Base-by-base conservation (phyloP, 108 stramenopile species). In the Skeletonema menzelii region DNA sequence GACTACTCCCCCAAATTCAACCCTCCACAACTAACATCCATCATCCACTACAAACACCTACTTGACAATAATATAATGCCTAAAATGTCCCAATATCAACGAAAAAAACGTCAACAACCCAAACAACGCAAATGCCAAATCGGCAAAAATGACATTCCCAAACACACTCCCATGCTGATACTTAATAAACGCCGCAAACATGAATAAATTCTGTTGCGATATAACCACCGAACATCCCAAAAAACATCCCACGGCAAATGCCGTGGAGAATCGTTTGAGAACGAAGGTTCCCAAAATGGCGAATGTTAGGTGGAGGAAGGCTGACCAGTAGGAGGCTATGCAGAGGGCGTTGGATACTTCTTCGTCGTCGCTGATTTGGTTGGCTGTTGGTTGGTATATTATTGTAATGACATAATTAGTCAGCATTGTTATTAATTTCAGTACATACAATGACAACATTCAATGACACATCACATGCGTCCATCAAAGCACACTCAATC, bases 251-350 rank as follows among this genome's bases (percentile, higher is more conserved):
- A 95, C 79, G 0, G 87, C 82, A 64, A 95, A 95, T 38, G 86
- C 82, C 30, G 93, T 95, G 10, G 93, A 87, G 47, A 91, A 92
- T 70, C 93, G 81, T 55, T 95, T 95, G 7, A 95, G 66, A 15
- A 95, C 88, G 69, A 92, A 95, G 4, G 93, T 95, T 2, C 93
- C 93, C 27, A 92, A 59, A 22, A 95, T 76, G 15, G 85, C 85
- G 38, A 95, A 49, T 28, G 76, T 55, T 37, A 95, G 72, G 63
- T 95, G 91, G 40, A 91, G 69, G 7, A 85, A 17, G 15, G 89
- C 91, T 13, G 91, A 86, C 86, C 88, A 92, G 5, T 89, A 72
- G 1, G 88, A 63, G 24, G 89, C 91, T n/a, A 92, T 66, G 42
- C 82, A 49, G 14, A 91, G 72, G 13, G 91, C 89, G 12, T 67